Evolutionary conservation across 179 eudicot species (phyloP).

Genomic region (Beta lomatogona): DNA sequence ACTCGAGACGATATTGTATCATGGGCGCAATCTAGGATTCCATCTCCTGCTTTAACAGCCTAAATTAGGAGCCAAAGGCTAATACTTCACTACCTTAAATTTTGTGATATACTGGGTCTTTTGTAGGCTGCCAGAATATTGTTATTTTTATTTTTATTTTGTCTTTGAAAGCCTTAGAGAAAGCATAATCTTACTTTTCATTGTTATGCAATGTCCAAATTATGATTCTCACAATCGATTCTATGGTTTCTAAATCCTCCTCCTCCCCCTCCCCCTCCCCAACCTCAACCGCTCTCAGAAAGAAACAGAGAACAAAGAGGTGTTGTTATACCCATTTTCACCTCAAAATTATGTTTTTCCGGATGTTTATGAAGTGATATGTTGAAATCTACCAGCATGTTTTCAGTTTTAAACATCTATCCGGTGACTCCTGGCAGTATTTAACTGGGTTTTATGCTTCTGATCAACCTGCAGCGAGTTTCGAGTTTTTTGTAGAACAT

Average conservation of each 20-base stretch:
- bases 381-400: too few species aligned
- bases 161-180: conserved; percentile 15
- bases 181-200: conserved; percentile 22
- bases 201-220: conserved; percentile 17
- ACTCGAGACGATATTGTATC: conserved; percentile 70
- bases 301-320: too few species aligned
- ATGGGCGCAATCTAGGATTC: conserved; percentile 63
- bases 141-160: not conserved
- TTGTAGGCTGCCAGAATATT: conserved; percentile 16
- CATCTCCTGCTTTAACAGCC: conserved; percentile 34
- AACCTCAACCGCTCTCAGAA: too few species aligned
- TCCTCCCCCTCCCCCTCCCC: not conserved
- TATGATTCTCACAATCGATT: not conserved
- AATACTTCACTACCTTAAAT: conserved; percentile 16
- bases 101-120: conserved; percentile 22
- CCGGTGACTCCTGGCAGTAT: too few species aligned
- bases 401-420: too few species aligned
- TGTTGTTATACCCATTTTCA: too few species aligned
- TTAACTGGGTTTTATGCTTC: too few species aligned
- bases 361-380: too few species aligned
- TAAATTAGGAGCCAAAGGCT: conserved; percentile 17
- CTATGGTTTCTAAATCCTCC: not conserved
- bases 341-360: too few species aligned
- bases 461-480: too few species aligned
- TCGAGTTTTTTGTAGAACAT: too few species aligned